Percentiles rank a stretch among this genome's conserved stretches.
Evolutionary conservation across 495 filamentous ascomycete species (phyloP).

Genomic region (Penicillium lividum): DNA sequence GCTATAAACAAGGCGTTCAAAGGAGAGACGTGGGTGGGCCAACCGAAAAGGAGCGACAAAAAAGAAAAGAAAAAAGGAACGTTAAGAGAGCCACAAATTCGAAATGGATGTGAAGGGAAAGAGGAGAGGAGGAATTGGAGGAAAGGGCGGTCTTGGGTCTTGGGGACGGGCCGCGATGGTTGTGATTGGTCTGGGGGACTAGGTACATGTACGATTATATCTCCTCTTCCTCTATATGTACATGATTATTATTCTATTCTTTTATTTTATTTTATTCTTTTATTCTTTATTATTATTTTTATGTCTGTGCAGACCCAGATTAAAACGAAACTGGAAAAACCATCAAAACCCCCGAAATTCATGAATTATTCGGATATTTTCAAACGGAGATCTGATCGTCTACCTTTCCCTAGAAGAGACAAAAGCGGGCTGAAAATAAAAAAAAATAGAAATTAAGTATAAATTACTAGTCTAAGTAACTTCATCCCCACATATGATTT

Average conservation of each 20-base stretch:
- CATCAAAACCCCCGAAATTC: background rate
- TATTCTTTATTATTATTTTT: conserved; percentile 1
- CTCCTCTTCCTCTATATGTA: background rate
- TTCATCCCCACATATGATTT: conserved; percentile 6
- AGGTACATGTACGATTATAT: conserved; percentile 2
- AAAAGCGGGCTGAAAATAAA: conserved; percentile 2
- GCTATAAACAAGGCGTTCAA: conserved; percentile 4
- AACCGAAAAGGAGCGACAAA: conserved; percentile 12
- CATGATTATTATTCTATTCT: background rate
- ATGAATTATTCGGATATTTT: conserved; percentile 5
- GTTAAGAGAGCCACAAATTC: conserved; percentile 7
- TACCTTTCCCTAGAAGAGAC: background rate
- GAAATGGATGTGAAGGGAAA: conserved; percentile 4
- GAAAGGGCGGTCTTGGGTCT: conserved; percentile 15
- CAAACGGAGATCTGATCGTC: conserved; percentile 11
- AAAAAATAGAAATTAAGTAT: conserved; percentile 11
- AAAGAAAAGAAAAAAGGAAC: conserved; percentile 14
- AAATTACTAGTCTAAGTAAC: conserved; percentile 6
- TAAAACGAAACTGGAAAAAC: background rate
- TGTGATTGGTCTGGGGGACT: conserved; percentile 8
- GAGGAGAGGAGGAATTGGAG: conserved; percentile 2
- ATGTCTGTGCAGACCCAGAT: background rate
- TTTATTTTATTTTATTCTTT: background rate
- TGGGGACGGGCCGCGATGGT: conserved; percentile 9
- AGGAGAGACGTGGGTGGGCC: conserved; percentile 17